These are phyloP conservation scores for Fraxinus velutina DNA, from an alignment of 305 asterid species.

Conservation along the genomic window DNA sequence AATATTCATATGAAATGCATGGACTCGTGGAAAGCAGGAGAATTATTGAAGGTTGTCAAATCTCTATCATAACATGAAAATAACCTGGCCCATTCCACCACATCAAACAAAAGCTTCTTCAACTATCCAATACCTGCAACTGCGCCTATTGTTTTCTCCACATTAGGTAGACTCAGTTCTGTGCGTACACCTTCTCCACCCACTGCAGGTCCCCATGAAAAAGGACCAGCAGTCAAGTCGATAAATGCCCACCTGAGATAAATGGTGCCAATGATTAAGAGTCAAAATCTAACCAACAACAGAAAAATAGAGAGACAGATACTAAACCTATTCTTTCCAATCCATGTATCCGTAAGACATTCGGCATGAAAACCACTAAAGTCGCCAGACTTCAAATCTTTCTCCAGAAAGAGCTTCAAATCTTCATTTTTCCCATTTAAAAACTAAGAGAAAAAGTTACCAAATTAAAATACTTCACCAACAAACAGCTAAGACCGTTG, in stretches of 20 bases:
- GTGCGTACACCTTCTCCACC: constrained; percentile 99
- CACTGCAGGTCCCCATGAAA: constrained; percentile 97
- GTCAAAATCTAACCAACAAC: constrained; percentile 10
- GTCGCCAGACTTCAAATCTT: constrained; percentile 75
- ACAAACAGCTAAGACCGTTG: constrained; percentile 9
- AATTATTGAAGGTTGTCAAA: constrained; percentile 4
- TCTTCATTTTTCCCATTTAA: constrained; percentile 71
- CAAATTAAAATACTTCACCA: constrained; percentile 19
- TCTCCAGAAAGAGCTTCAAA: constrained; percentile 57
- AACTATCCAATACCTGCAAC: constrained; percentile 62
- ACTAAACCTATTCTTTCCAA: constrained; percentile 74
- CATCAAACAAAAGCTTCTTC: constrained; percentile 7
- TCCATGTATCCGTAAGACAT: constrained; percentile 91
- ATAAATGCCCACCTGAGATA: constrained; percentile 90
- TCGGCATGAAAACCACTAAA: constrained; percentile 77
- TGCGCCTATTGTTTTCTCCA: constrained; percentile 90
- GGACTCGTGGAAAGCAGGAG: constrained; percentile 13
- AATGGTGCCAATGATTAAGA: constrained; percentile 28
- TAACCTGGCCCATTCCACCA: constrained; percentile 20
- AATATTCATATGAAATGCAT: constrained; percentile 13
- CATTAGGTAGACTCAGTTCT: constrained; percentile 85
- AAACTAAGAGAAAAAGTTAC: constrained; percentile 43
- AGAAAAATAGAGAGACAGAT: constrained; percentile 8
- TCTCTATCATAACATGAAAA: constrained; percentile 5
- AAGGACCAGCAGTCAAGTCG: constrained; percentile 95